These are phyloP conservation scores for Talaromyces sp. DNA, from an alignment of 2,329 filamentous ascomycete species.

Conservation along the genomic window DNA sequence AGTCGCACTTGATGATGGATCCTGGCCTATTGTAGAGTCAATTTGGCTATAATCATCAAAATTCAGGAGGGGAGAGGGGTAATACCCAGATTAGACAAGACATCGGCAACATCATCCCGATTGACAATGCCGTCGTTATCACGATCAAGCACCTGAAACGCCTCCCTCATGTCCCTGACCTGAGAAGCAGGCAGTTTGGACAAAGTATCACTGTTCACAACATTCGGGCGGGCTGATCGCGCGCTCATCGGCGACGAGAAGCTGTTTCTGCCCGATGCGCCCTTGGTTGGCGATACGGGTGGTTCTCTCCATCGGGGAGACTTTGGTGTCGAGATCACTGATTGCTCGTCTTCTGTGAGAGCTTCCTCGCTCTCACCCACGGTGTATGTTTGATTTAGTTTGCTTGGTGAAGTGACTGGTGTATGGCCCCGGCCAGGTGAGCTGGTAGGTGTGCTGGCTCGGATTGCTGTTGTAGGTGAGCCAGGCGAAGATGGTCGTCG, in stretches of 20 bases:
- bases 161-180: slow-evolving; percentile 82
- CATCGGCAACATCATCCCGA: slow-evolving; percentile 78
- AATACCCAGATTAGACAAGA: slow-evolving; percentile 77
- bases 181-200: slow-evolving; percentile 68
- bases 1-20: slow-evolving; percentile 67
- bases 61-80: slow-evolving; percentile 16
- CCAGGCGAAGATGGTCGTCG: slow-evolving; percentile 62
- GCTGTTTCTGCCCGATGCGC: slow-evolving; percentile 24
- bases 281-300: slow-evolving; percentile 40
- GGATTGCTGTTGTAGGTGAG: slow-evolving; percentile 56
- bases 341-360: slow-evolving; percentile 26
- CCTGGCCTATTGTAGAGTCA: slow-evolving; percentile 57
- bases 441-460: slow-evolving; percentile 48
- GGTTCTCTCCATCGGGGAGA: slow-evolving; percentile 38
- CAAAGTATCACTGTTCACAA: slow-evolving; percentile 34
- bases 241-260: slow-evolving; percentile 30
- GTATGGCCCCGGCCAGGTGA: slow-evolving; percentile 41
- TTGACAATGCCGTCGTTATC: slow-evolving; percentile 81
- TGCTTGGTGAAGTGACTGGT: slow-evolving; percentile 46
- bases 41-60: not conserved
- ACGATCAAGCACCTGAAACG: slow-evolving; percentile 87
- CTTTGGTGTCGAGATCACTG: slow-evolving; percentile 24
- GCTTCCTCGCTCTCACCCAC: slow-evolving; percentile 40
- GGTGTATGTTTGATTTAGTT: slow-evolving; percentile 46
- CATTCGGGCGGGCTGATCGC: slow-evolving; percentile 25